These are phyloP conservation scores for Quercus parvula DNA, from an alignment of 306 rosid species.

Conservation along the genomic window DNA sequence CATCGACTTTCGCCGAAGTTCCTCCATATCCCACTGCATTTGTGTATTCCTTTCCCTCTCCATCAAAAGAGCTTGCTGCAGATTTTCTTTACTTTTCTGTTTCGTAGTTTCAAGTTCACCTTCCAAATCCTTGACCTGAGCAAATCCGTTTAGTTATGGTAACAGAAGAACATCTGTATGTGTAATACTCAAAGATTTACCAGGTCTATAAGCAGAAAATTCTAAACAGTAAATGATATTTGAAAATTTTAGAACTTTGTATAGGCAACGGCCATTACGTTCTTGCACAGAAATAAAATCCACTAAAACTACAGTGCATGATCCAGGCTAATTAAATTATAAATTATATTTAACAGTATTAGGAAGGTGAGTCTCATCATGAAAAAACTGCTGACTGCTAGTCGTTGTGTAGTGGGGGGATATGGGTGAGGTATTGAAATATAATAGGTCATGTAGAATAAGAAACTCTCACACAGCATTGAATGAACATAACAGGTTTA, in stretches of 20 bases:
- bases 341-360: background rate
- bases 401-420: background rate
- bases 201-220: background rate
- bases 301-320: background rate
- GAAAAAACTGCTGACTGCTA: background rate
- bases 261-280: background rate
- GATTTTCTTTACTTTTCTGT: slow-evolving; percentile 84
- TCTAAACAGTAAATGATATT: background rate
- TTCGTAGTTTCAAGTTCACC: slow-evolving; percentile 79
- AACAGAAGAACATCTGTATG: background rate
- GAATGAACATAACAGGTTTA: background rate
- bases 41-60: slow-evolving; percentile 94
- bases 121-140: slow-evolving; percentile 98
- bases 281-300: background rate
- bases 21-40: slow-evolving; percentile 99
- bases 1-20: slow-evolving; percentile 82
- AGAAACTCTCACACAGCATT: background rate
- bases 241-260: background rate
- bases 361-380: background rate
- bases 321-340: background rate
- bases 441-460: background rate
- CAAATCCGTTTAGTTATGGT: slow-evolving; percentile 30
- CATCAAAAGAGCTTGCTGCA: slow-evolving; percentile 87
- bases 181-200: background rate
- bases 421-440: background rate